phyloP scores from a whole-genome alignment of 1,284 basidiomycete genomes.

The Ustilago curta region DNA sequence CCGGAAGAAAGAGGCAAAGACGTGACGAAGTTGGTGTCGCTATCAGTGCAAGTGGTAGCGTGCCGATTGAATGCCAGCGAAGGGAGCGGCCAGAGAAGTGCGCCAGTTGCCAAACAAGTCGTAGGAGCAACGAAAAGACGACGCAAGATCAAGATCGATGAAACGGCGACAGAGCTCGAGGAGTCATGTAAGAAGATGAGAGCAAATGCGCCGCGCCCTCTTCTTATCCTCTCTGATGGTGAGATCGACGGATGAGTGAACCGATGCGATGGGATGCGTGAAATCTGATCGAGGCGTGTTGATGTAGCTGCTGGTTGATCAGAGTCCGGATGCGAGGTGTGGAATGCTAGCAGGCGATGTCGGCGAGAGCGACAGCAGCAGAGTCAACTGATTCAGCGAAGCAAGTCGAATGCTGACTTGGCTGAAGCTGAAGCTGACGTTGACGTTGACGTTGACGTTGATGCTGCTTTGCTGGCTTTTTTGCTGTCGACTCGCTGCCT shows the following conservation, averaged over 20 bases:
- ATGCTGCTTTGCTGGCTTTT: no score
- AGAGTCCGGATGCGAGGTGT: not conserved
- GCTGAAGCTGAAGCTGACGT: slow-evolving; percentile 1
- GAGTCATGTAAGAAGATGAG: slow-evolving; percentile 25
- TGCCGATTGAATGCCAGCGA: not conserved
- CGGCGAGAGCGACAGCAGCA: slow-evolving; percentile 16
- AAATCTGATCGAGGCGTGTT: no score
- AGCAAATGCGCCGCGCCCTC: slow-evolving; percentile 11
- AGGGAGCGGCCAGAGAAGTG: slow-evolving; percentile 6
- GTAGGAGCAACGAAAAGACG: slow-evolving; percentile 1
- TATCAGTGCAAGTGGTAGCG: not conserved
- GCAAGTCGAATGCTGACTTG: not conserved
- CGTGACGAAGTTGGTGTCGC: not conserved
- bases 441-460: not conserved
- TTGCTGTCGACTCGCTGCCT: slow-evolving; percentile 1
- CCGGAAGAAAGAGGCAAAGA: not conserved
- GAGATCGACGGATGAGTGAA: slow-evolving; percentile 4
- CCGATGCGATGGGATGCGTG: not conserved
- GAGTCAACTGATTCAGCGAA: not conserved
- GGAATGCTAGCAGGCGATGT: slow-evolving; percentile 11
- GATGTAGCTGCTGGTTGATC: slow-evolving; percentile 1
- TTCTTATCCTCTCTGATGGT: slow-evolving; percentile 8
- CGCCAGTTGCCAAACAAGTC: not conserved
- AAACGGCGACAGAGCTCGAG: slow-evolving; percentile 12
- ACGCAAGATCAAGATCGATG: slow-evolving; percentile 23